Evolutionary conservation across 352 stramenopile genomes (phyloP), one percentile per base, ranked within the genome.

Genomic region (Aphanomyces cochlioides): DNA sequence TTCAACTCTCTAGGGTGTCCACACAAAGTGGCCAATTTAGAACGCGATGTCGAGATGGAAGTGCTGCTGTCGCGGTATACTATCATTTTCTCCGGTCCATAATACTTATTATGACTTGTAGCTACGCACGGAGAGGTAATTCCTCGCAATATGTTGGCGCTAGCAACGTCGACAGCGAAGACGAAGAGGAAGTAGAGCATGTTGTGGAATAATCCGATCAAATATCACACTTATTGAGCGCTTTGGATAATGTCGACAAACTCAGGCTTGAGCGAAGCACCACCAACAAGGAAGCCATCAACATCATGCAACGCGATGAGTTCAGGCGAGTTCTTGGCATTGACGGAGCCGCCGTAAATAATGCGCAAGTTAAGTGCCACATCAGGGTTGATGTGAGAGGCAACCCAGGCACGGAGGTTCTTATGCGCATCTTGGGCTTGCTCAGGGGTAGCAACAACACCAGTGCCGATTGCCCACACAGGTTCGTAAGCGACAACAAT

Each of bases 391-490:
- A 97, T 84, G 17, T 89, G 85, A 36, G 40, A 48, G 2, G 79
- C 76, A 66, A 98, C 80, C 80, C 84, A 97, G 21, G 83, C 72
- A 28, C 91, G 79, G 36, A 93, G 72, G 67, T 93, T 91, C 73
- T 96, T 86, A 80, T 98, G 92, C 1, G 89, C 81, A 19, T 90
- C 87, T 81, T 99, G 96, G 2, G 96, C 96, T 79, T 98, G 96
- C 73, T 95, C 93, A 4, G 95, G 92, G 38, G 93, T 98, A 54
- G 95, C 96, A n/a, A 96, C 96, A 43, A 98, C 85, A 10, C 96
- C 96, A 61, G 96, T 99, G 75, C 96, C 96, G 77, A 99, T 99
- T 39, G 96, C 96, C 96, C 96, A 99, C 71, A 99, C 97, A 15
- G 96, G 96, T 78, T 98, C 93, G 76, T 99, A 98, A 19, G 96